Evolutionary conservation across 352 stramenopile species (phyloP).

Genomic region (Phytopythium delawarense): DNA sequence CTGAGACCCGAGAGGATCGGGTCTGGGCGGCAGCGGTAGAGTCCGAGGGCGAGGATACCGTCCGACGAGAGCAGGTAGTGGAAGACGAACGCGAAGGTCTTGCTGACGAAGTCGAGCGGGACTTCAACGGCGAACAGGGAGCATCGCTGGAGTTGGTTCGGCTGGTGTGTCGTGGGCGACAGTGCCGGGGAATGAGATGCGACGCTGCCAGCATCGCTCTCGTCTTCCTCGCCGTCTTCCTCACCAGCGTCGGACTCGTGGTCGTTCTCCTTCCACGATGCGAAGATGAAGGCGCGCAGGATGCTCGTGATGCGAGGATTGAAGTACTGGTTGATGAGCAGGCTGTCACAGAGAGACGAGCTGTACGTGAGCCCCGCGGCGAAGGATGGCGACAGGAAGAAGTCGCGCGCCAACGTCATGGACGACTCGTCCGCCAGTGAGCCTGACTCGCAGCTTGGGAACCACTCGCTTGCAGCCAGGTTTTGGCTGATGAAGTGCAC

Average conservation of each 20-base stretch:
- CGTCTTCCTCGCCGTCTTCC: background rate
- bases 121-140: slow-evolving; percentile 80
- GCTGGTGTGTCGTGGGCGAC: slow-evolving; percentile 6
- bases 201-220: slow-evolving; percentile 13
- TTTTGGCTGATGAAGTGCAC: slow-evolving; percentile 85
- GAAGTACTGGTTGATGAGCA: slow-evolving; percentile 89
- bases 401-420: slow-evolving; percentile 64
- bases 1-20: background rate
- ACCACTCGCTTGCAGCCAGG: slow-evolving; percentile 64
- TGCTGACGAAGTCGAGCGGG: slow-evolving; percentile 77
- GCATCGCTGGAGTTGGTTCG: slow-evolving; percentile 43
- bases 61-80: slow-evolving; percentile 79
- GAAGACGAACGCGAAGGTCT: slow-evolving; percentile 79
- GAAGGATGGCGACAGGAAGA: slow-evolving; percentile 78
- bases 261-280: slow-evolving; percentile 55
- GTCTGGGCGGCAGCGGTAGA: slow-evolving; percentile 75
- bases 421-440: slow-evolving; percentile 26
- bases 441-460: slow-evolving; percentile 21
- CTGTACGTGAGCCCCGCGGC: slow-evolving; percentile 82
- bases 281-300: slow-evolving; percentile 83
- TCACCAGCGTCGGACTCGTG: background rate
- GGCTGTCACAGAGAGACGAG: slow-evolving; percentile 77
- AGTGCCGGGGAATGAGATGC: slow-evolving; percentile 27
- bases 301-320: slow-evolving; percentile 87
- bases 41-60: slow-evolving; percentile 67